These are phyloP conservation scores for Exophiala sp. DNA, from an alignment of 2,329 filamentous ascomycete genomes.

Conservation along the genomic window DNA sequence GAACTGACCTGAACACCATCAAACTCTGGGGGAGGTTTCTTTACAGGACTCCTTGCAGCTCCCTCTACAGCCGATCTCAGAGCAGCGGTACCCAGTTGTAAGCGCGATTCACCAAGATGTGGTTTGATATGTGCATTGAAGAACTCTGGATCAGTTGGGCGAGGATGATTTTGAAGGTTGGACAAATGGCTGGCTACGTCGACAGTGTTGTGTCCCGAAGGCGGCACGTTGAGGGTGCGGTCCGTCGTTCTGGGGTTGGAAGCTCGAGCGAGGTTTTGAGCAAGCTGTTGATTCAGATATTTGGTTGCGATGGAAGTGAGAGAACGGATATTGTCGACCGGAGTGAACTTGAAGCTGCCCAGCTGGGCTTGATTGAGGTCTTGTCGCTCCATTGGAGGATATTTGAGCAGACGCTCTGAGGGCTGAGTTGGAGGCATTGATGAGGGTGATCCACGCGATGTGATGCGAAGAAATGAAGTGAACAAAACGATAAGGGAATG, in stretches of 20 bases:
- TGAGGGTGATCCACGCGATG: not conserved
- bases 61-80: conserved; percentile 23
- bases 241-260: not conserved
- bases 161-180: not conserved
- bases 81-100: conserved; percentile 24
- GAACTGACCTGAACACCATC: not conserved
- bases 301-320: conserved; percentile 8
- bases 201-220: not conserved
- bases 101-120: conserved; percentile 21
- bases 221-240: not conserved
- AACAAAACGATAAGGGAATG: conserved; percentile 1
- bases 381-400: conserved; percentile 28
- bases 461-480: not conserved
- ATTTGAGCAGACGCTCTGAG: conserved; percentile 22
- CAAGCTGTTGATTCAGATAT: conserved; percentile 10
- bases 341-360: conserved; percentile 29
- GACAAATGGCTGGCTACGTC: not conserved
- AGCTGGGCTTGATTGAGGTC: conserved; percentile 28
- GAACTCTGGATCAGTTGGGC: conserved; percentile 13
- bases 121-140: conserved; percentile 26
- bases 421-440: conserved; percentile 9
- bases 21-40: not conserved
- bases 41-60: conserved; percentile 16
- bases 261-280: conserved; percentile 1
- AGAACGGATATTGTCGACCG: conserved; percentile 19